These are phyloP conservation scores for Typha latifolia DNA, from an alignment of 176 grass and related monocot species.

Conservation along the genomic window DNA sequence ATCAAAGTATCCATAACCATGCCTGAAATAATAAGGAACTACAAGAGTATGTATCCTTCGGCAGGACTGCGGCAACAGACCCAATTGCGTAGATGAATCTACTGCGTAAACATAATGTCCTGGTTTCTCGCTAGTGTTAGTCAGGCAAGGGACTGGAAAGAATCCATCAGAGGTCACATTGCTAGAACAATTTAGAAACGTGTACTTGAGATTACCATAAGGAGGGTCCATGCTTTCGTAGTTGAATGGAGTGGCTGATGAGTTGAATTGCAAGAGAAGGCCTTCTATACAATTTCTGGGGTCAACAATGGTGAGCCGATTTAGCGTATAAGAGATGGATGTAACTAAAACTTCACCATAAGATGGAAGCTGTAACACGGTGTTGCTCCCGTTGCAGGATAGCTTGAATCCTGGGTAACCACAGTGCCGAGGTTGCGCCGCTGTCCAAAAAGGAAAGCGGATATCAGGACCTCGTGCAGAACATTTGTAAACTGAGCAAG, in stretches of 20 bases:
- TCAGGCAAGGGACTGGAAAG: background rate
- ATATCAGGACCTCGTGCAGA: background rate
- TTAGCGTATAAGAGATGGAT: background rate
- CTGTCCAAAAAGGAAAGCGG: conserved; percentile 2
- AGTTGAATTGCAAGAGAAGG: background rate
- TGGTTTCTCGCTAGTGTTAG: background rate
- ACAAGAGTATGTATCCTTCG: background rate
- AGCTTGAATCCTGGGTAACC: conserved; percentile 11
- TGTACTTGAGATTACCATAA: background rate
- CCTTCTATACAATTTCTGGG: background rate
- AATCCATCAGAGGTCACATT: too few species aligned
- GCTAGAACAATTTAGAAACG: background rate
- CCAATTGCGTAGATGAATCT: background rate
- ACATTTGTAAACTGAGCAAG: background rate
- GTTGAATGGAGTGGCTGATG: conserved; percentile 2
- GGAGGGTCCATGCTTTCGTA: too few species aligned
- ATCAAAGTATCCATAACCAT: too few species aligned
- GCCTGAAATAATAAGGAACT: background rate
- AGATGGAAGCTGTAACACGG: background rate
- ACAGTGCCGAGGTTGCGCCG: background rate
- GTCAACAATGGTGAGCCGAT: background rate
- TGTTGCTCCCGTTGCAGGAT: background rate
- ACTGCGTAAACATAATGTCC: background rate
- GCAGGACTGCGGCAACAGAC: background rate
- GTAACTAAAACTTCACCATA: background rate